phyloP scores from a whole-genome alignment of 768 basidiomycete genomes.

The Termitomyces sp. region DNA sequence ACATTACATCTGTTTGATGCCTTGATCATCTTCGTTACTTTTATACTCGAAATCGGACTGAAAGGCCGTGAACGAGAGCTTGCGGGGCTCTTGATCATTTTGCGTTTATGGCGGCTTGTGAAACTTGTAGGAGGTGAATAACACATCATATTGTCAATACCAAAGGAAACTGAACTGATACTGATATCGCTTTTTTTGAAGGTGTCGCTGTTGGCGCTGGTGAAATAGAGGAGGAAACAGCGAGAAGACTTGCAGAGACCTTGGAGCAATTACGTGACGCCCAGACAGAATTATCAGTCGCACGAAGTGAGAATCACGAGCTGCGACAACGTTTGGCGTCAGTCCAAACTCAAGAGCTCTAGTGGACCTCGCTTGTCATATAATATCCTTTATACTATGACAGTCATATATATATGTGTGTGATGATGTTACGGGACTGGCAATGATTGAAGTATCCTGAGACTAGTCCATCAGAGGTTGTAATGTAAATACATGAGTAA shows the following conservation, averaged over 20 bases:
- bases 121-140: conserved; percentile 54
- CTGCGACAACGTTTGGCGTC: conserved; percentile 35
- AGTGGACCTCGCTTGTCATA: no score
- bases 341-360: not conserved
- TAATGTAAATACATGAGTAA: not conserved
- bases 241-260: conserved; percentile 42
- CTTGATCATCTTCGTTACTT: conserved; percentile 63
- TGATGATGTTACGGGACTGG: conserved; percentile 5
- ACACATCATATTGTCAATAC: not conserved
- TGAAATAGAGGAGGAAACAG: conserved; percentile 55
- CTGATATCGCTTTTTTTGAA: conserved; percentile 18
- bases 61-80: conserved; percentile 67
- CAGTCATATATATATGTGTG: not conserved
- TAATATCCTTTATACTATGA: not conserved
- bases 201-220: conserved; percentile 74
- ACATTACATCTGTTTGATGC: conserved; percentile 72
- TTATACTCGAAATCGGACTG: conserved; percentile 64
- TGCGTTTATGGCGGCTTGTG: conserved; percentile 78
- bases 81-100: conserved; percentile 59
- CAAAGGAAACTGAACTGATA: not conserved
- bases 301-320: conserved; percentile 48
- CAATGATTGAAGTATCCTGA: not conserved
- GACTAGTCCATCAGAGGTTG: not conserved
- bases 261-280: conserved; percentile 41
- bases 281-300: conserved; percentile 34